Percentiles rank a stretch among this genome's conserved stretches.
Evolutionary conservation across 2,329 filamentous ascomycete genomes (phyloP).

Genomic region (Pseudonectria buxi): DNA sequence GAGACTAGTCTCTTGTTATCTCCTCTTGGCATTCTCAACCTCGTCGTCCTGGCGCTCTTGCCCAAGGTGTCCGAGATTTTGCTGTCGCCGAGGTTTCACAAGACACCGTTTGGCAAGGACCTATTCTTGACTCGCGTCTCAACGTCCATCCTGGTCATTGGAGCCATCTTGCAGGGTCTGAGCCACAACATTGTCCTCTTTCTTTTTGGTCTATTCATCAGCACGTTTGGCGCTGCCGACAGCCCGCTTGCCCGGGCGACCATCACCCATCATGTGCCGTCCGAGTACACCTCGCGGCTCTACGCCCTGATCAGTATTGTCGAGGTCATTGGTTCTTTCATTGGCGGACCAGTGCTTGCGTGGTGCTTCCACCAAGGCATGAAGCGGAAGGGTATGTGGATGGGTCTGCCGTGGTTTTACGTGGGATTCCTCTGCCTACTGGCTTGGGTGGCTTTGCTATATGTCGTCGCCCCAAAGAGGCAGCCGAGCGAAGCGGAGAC

Average conservation of each 20-base stretch:
- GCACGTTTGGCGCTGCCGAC: conserved; percentile 32
- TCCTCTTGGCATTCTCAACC: conserved; percentile 32
- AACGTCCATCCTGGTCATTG: conserved; percentile 25
- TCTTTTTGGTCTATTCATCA: conserved; percentile 30
- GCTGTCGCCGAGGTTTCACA: conserved; percentile 25
- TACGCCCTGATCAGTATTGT: conserved; percentile 35
- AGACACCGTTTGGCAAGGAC: conserved; percentile 32
- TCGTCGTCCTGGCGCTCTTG: conserved; percentile 30
- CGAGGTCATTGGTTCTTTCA: conserved; percentile 32
- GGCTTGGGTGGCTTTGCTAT: conserved; percentile 22
- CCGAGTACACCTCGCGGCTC: conserved; percentile 32
- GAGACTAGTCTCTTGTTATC: conserved; percentile 36
- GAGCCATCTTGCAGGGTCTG: conserved; percentile 28
- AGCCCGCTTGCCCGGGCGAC: conserved; percentile 34
- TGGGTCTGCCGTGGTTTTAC: conserved; percentile 35
- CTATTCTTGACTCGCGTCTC: conserved; percentile 29
- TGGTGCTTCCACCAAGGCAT: conserved; percentile 32
- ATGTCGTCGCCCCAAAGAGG: conserved; percentile 28
- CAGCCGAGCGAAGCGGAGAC: conserved; percentile 5
- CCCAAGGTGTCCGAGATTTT: conserved; percentile 29
- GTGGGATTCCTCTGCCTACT: conserved; percentile 24
- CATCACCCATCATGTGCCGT: conserved; percentile 31
- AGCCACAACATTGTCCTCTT: conserved; percentile 29
- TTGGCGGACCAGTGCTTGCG: conserved; percentile 34
- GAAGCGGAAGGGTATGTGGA: conserved; percentile 28